Percentiles rank a stretch among this genome's conserved stretches.
Conservation (phyloP, 345 rosid genomes). For the Eucalyptus urophylla region DNA sequence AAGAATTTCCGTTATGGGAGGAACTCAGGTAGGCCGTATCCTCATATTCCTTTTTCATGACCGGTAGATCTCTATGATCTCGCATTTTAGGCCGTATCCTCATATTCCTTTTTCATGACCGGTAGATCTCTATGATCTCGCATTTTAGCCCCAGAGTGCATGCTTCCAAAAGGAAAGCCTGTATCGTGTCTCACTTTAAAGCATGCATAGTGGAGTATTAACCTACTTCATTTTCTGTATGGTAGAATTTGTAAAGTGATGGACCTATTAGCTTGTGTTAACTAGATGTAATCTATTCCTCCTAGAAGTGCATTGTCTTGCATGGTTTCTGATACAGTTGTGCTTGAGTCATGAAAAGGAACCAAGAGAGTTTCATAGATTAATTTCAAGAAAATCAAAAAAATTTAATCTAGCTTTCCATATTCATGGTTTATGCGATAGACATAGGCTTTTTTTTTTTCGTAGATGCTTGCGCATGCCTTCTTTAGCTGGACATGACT, state of each 20-base stretch:
- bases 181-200: background rate
- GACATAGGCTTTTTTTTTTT: no score
- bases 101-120: background rate
- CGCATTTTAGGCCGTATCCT: background rate
- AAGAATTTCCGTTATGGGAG: slow-evolving; percentile 92
- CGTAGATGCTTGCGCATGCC: no score
- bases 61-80: background rate
- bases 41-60: background rate
- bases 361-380: background rate
- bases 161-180: background rate
- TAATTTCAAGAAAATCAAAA: background rate
- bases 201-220: background rate
- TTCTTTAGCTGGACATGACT: background rate
- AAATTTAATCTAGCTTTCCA: background rate
- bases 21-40: slow-evolving; percentile 57
- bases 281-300: background rate
- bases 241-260: background rate
- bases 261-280: background rate
- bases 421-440: background rate
- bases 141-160: background rate
- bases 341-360: background rate
- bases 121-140: background rate
- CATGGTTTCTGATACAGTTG: background rate
- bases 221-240: background rate
- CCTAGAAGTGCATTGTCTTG: background rate